phyloP scores from a whole-genome alignment of 805 yeast species.

The Candida chilensis region DNA sequence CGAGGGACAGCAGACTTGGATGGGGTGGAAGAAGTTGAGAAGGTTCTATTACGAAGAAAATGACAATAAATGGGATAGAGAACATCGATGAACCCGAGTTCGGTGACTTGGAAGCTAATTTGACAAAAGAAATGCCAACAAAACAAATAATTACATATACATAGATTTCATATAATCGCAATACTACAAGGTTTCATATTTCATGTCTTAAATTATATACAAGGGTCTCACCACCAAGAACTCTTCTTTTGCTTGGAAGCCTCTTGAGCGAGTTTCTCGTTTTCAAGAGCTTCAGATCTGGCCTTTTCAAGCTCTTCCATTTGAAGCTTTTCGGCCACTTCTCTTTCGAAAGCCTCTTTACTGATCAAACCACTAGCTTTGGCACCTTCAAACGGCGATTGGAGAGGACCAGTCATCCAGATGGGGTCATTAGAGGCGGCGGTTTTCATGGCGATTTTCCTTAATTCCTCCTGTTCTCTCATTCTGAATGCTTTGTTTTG shows the following conservation, averaged over 20 bases:
- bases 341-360: slow-evolving; percentile 38
- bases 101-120: too few relatives aligned
- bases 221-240: slow-evolving; percentile 1
- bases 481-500: slow-evolving; percentile 50
- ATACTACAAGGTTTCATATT: too few relatives aligned
- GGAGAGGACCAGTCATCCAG: slow-evolving; percentile 71
- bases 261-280: slow-evolving; percentile 6
- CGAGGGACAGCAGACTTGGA: not conserved
- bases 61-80: too few relatives aligned
- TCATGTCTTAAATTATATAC: not conserved
- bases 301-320: slow-evolving; percentile 23
- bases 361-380: slow-evolving; percentile 26
- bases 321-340: slow-evolving; percentile 28
- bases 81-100: too few relatives aligned
- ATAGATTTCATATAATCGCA: too few relatives aligned
- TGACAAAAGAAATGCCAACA: too few relatives aligned
- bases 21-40: too few relatives aligned
- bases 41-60: too few relatives aligned
- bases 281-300: slow-evolving; percentile 3
- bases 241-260: slow-evolving; percentile 1
- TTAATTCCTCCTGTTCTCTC: slow-evolving; percentile 60
- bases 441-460: slow-evolving; percentile 57
- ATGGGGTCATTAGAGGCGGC: slow-evolving; percentile 66
- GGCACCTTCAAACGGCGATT: slow-evolving; percentile 58
- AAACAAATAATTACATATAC: too few relatives aligned